Conservation (phyloP, 2,329 filamentous ascomycete genomes). For the Sclerotinia spermophila region DNA sequence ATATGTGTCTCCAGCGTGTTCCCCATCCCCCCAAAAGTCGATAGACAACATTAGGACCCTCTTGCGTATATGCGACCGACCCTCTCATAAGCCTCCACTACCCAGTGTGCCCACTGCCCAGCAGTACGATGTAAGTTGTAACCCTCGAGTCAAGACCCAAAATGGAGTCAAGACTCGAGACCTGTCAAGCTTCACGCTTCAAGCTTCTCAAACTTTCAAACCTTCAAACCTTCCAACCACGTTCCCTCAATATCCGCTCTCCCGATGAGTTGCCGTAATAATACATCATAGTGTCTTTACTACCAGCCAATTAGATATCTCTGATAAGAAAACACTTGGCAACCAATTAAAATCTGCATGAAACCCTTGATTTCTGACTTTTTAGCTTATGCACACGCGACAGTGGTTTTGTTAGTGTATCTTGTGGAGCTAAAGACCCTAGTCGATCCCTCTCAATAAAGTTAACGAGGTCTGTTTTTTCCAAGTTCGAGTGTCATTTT, state of each 20-base stretch:
- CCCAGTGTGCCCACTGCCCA: background rate
- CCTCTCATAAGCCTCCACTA: background rate
- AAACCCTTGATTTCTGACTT: background rate
- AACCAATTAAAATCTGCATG: background rate
- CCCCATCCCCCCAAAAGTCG: background rate
- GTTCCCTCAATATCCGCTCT: background rate
- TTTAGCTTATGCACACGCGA: slow-evolving; percentile 8
- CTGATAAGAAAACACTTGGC: slow-evolving; percentile 2
- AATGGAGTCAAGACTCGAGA: background rate
- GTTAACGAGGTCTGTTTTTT: background rate
- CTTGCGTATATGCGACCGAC: background rate
- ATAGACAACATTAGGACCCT: background rate
- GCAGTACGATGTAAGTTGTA: too few relatives aligned
- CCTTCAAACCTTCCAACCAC: background rate
- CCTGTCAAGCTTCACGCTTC: background rate
- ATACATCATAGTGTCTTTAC: background rate
- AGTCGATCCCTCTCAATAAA: slow-evolving; percentile 1
- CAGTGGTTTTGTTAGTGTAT: background rate
- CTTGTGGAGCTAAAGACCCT: background rate
- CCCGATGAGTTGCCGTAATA: background rate
- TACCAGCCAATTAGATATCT: background rate
- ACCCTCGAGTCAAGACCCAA: background rate
- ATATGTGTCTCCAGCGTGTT: background rate
- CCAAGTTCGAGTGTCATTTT: background rate
- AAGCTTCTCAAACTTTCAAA: background rate